Evolutionary conservation across 768 basidiomycete genomes (phyloP).

Genomic region (Termitomyces sp.): DNA sequence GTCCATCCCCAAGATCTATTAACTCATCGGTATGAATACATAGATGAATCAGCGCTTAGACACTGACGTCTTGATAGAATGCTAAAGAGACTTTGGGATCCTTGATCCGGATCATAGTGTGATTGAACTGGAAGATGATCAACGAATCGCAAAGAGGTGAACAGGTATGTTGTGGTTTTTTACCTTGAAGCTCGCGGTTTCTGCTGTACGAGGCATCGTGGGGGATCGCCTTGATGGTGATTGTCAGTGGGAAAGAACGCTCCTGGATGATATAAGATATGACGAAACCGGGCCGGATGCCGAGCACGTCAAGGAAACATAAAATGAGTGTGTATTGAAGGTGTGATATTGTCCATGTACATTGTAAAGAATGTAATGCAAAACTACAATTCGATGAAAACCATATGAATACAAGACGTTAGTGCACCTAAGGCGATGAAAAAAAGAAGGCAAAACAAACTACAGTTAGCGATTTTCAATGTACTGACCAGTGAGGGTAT

Average conservation of each 20-base stretch:
- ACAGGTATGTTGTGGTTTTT: neutral
- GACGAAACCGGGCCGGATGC: constrained; percentile 2
- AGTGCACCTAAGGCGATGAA: neutral
- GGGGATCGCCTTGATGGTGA: constrained; percentile 15
- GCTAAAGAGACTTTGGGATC: constrained; percentile 76
- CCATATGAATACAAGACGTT: neutral
- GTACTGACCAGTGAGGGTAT: constrained; percentile 1
- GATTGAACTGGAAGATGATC: constrained; percentile 54
- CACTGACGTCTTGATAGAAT: constrained; percentile 71
- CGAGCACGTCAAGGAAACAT: neutral
- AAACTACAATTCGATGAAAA: neutral
- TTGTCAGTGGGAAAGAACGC: constrained; percentile 3
- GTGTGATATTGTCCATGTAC: neutral
- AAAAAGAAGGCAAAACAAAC: neutral
- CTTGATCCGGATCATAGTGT: constrained; percentile 86
- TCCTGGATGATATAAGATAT: neutral
- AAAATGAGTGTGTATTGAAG: neutral
- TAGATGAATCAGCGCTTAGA: neutral
- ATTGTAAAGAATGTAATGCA: neutral
- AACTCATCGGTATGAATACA: neutral
- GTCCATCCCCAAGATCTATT: constrained; percentile 70
- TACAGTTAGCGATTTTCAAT: neutral
- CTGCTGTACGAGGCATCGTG: constrained; percentile 59
- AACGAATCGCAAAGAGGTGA: neutral
- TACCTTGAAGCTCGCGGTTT: constrained; percentile 52